Conservation (phyloP, 805 yeast genomes). For the Suhomyces tanzawaensis region DNA sequence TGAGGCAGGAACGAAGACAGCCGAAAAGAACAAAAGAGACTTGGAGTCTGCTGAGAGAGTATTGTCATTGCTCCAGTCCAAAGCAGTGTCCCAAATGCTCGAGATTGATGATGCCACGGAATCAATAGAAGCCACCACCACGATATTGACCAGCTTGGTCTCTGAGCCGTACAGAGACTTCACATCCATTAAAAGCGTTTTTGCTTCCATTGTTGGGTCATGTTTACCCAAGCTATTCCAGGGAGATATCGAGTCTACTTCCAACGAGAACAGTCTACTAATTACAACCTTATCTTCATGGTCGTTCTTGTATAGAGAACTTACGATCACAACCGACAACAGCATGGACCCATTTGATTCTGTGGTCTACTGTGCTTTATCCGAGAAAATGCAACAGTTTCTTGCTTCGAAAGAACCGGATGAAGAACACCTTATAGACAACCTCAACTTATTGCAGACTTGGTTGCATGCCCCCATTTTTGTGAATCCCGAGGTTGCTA, state of each 20-base stretch:
- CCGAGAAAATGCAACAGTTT: not conserved
- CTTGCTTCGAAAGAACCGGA: not conserved
- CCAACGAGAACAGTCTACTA: conserved; percentile 5
- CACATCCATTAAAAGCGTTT: conserved; percentile 6
- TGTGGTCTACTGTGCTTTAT: conserved; percentile 11
- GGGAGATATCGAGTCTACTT: conserved; percentile 5
- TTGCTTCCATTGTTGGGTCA: conserved; percentile 9
- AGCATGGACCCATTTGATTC: conserved; percentile 19
- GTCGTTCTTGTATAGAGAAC: conserved; percentile 13
- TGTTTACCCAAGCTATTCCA: conserved; percentile 9
- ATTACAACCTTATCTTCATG: conserved; percentile 12
- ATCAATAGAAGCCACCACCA: not conserved
- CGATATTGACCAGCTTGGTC: not conserved
- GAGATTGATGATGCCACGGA: not conserved
- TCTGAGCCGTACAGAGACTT: not conserved
- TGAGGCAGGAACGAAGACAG: conserved; percentile 1
- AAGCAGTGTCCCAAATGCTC: not conserved
- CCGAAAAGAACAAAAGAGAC: conserved; percentile 1
- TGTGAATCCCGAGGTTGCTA: conserved; percentile 10
- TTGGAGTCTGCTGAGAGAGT: conserved; percentile 5
- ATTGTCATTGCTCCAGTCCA: not conserved
- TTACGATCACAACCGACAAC: not conserved
- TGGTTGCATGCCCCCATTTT: conserved; percentile 18
- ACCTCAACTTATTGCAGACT: conserved; percentile 13
- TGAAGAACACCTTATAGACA: conserved; percentile 5